Conservation (phyloP, 257 asterid species). For the Solanum neorickii region DNA sequence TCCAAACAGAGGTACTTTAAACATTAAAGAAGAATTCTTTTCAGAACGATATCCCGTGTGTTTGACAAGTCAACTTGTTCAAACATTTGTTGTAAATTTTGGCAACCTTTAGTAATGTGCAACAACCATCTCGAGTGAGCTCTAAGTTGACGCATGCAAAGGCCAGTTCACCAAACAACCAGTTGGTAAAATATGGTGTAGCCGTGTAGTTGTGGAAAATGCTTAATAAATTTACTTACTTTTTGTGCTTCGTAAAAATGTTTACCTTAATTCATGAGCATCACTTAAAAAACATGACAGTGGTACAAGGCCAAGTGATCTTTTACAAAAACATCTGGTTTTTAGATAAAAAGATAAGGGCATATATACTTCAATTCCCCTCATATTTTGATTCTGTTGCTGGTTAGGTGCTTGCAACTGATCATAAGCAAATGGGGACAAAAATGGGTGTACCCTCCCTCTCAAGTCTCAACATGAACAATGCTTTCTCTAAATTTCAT, state of each 20-base stretch:
- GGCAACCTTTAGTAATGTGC: background rate
- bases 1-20: slow-evolving; percentile 74
- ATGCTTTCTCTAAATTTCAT: background rate
- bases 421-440: background rate
- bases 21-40: background rate
- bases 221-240: background rate
- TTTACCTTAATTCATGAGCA: background rate
- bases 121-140: background rate
- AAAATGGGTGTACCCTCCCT: background rate
- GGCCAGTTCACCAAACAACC: background rate
- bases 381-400: background rate
- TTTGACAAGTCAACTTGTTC: background rate
- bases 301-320: background rate
- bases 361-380: background rate
- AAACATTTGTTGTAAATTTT: background rate
- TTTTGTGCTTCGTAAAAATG: background rate
- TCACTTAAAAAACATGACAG: background rate
- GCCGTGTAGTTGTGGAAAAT: background rate
- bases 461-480: background rate
- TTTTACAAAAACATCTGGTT: background rate
- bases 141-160: background rate
- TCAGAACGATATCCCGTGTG: background rate
- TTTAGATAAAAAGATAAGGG: background rate
- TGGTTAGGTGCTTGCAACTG: background rate
- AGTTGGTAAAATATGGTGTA: background rate